Evolutionary conservation across 441 rosid species (phyloP).

Genomic region (Erodium trifolium): DNA sequence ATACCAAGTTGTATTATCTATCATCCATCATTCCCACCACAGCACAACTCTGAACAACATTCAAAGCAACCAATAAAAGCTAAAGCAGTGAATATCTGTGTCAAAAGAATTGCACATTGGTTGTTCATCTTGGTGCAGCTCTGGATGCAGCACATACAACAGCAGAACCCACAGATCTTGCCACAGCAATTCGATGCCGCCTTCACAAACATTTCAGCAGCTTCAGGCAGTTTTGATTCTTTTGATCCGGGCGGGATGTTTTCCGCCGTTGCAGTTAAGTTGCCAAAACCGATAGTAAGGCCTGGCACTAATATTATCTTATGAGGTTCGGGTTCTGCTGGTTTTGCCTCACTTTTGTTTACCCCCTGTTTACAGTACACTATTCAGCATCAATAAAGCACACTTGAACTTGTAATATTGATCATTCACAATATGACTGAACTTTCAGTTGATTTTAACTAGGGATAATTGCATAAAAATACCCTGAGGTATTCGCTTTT

Average conservation of each 20-base stretch:
- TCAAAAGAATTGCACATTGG: constrained; percentile 43
- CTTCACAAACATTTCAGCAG: constrained; percentile 56
- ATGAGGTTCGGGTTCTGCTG: constrained; percentile 20
- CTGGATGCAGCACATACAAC: constrained; percentile 80
- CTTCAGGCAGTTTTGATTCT: constrained; percentile 52
- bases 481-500: too few species aligned
- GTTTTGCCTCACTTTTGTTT: constrained; percentile 27
- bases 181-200: constrained; percentile 77
- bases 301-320: constrained; percentile 38
- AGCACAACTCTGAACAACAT: constrained; percentile 52
- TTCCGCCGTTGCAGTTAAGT: constrained; percentile 53
- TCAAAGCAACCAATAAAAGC: constrained; percentile 77
- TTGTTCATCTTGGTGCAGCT: constrained; percentile 64
- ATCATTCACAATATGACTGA: too few species aligned
- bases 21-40: constrained; percentile 17
- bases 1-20: too few species aligned
- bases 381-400: background rate
- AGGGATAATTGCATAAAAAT: too few species aligned
- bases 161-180: constrained; percentile 39
- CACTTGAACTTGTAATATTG: background rate
- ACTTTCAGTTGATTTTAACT: too few species aligned
- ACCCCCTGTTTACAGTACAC: constrained; percentile 25
- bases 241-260: constrained; percentile 51
- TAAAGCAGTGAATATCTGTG: constrained; percentile 59
- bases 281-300: constrained; percentile 64